Evolutionary conservation across 2,329 filamentous ascomycete genomes (phyloP).

Genomic region (Claviceps sp.): DNA sequence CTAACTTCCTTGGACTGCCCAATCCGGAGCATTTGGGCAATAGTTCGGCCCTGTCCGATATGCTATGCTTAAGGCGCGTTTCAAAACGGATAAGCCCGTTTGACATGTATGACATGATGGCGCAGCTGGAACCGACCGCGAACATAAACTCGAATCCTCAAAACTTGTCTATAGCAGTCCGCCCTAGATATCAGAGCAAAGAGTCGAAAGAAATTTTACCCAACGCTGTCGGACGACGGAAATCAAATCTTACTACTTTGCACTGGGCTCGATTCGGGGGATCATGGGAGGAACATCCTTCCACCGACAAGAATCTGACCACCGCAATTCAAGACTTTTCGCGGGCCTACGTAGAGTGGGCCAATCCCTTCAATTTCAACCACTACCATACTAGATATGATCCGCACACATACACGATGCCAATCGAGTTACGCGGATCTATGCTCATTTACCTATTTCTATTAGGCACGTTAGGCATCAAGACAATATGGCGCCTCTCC

Average conservation of each 20-base stretch:
- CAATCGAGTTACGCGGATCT: slow-evolving; percentile 27
- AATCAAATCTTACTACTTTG: slow-evolving; percentile 8
- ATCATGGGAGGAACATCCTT: slow-evolving; percentile 27
- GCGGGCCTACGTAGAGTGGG: slow-evolving; percentile 24
- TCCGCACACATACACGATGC: slow-evolving; percentile 28
- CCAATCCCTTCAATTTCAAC: slow-evolving; percentile 26
- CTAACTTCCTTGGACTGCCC: background rate
- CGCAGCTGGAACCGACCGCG: background rate
- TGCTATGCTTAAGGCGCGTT: background rate
- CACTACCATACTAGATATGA: slow-evolving; percentile 27
- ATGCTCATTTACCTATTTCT: slow-evolving; percentile 28
- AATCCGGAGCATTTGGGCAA: background rate
- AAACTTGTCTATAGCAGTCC: background rate
- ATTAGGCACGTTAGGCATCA: slow-evolving; percentile 23
- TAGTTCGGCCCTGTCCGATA: background rate
- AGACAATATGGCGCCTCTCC: slow-evolving; percentile 19
- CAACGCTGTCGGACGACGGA: slow-evolving; percentile 1
- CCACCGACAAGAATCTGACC: slow-evolving; percentile 24
- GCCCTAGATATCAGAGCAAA: background rate
- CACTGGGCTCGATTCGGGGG: slow-evolving; percentile 25
- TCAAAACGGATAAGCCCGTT: background rate
- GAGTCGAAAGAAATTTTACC: too few relatives aligned
- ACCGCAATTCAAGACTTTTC: slow-evolving; percentile 26
- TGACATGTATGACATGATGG: background rate
- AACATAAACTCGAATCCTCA: background rate